These are phyloP conservation scores for Serendipita sp. DNA, from an alignment of 768 basidiomycete genomes.

Conservation along the genomic window DNA sequence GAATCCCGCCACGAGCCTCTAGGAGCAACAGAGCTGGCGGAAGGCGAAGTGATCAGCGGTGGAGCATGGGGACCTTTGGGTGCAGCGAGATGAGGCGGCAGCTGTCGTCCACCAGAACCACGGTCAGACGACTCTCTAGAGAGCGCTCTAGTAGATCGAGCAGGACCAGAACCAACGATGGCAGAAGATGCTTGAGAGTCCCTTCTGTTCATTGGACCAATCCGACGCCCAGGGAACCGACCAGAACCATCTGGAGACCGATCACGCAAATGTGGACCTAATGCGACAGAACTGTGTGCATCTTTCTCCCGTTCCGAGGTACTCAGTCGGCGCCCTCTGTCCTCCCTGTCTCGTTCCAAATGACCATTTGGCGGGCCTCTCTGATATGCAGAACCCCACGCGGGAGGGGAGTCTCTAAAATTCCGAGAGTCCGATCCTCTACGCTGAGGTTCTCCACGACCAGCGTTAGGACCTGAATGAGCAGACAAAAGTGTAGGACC, in stretches of 20 bases:
- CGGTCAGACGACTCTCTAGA: not conserved
- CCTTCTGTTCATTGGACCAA: not conserved
- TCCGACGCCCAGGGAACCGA: not conserved
- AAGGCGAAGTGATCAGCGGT: not conserved
- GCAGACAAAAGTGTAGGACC: conserved; percentile 13
- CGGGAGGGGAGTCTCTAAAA: not conserved
- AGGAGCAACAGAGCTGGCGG: not conserved
- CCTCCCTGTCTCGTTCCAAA: conserved; percentile 5
- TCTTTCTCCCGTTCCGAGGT: not conserved
- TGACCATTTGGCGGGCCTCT: not conserved
- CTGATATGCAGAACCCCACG: not conserved
- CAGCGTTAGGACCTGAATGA: conserved; percentile 15
- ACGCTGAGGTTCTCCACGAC: not conserved
- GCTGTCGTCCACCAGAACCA: conserved; percentile 26
- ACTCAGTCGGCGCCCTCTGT: conserved; percentile 11
- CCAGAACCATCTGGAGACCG: conserved; percentile 9
- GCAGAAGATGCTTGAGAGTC: not conserved
- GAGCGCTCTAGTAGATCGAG: not conserved
- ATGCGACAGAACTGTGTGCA: not conserved
- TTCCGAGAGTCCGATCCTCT: not conserved
- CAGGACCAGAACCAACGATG: not conserved
- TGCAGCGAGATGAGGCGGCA: conserved; percentile 39
- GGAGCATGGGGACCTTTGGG: not conserved
- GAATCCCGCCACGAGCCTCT: not conserved
- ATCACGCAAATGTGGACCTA: conserved; percentile 10